Percentiles rank a stretch among this genome's conserved stretches.
Evolutionary conservation across 176 grass and related monocot species (phyloP).

Genomic region (Carex cristatella): DNA sequence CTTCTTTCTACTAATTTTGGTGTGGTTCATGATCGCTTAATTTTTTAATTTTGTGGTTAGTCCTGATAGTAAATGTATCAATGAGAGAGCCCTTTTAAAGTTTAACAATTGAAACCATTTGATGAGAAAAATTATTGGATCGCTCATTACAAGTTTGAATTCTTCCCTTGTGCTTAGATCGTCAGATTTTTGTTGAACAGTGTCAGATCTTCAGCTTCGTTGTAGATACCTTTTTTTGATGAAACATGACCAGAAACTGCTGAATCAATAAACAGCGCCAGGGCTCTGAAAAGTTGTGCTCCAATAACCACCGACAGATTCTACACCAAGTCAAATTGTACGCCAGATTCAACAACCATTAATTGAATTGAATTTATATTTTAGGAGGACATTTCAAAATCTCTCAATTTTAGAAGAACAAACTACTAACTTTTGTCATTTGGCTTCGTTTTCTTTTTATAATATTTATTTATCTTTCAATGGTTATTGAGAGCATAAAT

Average conservation of each 20-base stretch:
- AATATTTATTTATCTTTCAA: background rate
- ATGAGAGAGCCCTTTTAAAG: background rate
- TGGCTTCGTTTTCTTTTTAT: background rate
- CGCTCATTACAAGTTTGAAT: background rate
- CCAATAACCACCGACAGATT: constrained; percentile 1
- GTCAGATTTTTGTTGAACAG: background rate
- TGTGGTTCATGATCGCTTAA: background rate
- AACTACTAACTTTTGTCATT: background rate
- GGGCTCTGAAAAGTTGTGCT: background rate
- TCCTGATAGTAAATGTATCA: background rate
- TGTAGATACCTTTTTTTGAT: background rate
- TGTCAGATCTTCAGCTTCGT: background rate
- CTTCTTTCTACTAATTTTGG: background rate
- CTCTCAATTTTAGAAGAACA: background rate
- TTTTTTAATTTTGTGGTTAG: background rate
- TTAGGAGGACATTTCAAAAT: background rate
- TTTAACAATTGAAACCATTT: background rate
- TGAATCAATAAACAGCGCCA: background rate
- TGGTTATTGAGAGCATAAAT: background rate
- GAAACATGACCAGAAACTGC: background rate
- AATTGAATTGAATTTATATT: background rate
- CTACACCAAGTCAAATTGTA: background rate
- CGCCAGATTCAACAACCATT: background rate
- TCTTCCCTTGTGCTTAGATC: background rate
- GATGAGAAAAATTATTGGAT: background rate